Conservation (phyloP, 1,284 basidiomycete genomes). For the Trichosporon coremiiforme region DNA sequence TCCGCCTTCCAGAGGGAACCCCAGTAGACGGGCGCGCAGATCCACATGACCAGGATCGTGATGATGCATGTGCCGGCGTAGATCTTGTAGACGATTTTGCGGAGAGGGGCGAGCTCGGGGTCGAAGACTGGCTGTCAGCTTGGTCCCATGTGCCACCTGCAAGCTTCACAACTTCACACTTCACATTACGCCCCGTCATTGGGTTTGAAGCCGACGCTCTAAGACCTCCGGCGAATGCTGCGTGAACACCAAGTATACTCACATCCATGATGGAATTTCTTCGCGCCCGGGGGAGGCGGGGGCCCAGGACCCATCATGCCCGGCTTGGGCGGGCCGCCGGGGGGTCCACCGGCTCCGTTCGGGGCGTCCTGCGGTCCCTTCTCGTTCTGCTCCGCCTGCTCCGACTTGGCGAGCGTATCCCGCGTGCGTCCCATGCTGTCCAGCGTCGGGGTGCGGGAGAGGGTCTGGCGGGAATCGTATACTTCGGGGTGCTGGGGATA, state of each 20-base stretch:
- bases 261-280: constrained; percentile 37
- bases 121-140: constrained; percentile 35
- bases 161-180: no score
- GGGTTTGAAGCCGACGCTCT: no score
- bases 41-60: constrained; percentile 50
- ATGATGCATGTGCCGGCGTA: constrained; percentile 38
- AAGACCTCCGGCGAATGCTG: no score
- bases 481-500: neutral
- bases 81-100: constrained; percentile 47
- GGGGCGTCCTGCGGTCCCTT: neutral
- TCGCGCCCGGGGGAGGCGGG: constrained; percentile 24
- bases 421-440: neutral
- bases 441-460: neutral
- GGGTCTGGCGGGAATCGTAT: neutral
- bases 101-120: constrained; percentile 43
- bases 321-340: neutral
- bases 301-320: constrained; percentile 5
- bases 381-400: neutral
- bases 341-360: neutral
- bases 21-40: constrained; percentile 57
- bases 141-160: no score
- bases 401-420: neutral
- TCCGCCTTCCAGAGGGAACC: constrained; percentile 57
- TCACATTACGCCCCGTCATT: no score
- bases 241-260: constrained; percentile 18